phyloP scores from a whole-genome alignment of 176 grass and related monocot species.

The Musa beccarii region DNA sequence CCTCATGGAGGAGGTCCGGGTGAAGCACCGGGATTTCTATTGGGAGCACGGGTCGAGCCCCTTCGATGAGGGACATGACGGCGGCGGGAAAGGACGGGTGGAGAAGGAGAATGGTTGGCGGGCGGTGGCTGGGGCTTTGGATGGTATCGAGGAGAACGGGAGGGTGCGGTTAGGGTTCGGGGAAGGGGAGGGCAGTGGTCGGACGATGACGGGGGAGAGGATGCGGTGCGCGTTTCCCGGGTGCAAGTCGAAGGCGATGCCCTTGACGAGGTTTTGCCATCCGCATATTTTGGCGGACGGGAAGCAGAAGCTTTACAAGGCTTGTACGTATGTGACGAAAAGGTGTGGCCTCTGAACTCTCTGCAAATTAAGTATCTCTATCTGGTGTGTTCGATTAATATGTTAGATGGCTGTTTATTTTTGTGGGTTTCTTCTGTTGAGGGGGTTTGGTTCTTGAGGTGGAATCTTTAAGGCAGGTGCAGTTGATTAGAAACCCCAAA shows the following conservation, averaged over 20 bases:
- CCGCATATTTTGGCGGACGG: constrained; percentile 65
- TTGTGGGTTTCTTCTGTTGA: not conserved
- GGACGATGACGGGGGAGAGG: constrained; percentile 23
- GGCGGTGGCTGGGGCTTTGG: not conserved
- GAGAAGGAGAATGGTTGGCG: constrained; percentile 8
- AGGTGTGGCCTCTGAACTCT: not conserved
- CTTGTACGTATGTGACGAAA: constrained; percentile 38
- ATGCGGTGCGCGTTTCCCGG: constrained; percentile 72
- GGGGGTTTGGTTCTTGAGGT: not conserved
- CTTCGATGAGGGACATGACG: constrained; percentile 13
- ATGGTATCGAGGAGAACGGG: not conserved
- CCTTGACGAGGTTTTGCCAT: constrained; percentile 66
- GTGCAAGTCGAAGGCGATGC: constrained; percentile 85
- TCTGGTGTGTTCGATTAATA: not conserved
- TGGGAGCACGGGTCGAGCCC: constrained; percentile 41
- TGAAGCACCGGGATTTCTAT: constrained; percentile 40
- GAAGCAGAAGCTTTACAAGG: constrained; percentile 71
- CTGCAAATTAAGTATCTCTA: too few species aligned
- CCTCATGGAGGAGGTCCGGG: constrained; percentile 29
- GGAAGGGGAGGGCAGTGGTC: not conserved
- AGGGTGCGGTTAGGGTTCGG: not conserved
- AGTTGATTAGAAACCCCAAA: not conserved
- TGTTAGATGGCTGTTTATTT: not conserved
- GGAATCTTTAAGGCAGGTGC: not conserved
- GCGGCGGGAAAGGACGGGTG: not conserved